Conservation (phyloP, 306 rosid species). For the Vigna radiata region DNA sequence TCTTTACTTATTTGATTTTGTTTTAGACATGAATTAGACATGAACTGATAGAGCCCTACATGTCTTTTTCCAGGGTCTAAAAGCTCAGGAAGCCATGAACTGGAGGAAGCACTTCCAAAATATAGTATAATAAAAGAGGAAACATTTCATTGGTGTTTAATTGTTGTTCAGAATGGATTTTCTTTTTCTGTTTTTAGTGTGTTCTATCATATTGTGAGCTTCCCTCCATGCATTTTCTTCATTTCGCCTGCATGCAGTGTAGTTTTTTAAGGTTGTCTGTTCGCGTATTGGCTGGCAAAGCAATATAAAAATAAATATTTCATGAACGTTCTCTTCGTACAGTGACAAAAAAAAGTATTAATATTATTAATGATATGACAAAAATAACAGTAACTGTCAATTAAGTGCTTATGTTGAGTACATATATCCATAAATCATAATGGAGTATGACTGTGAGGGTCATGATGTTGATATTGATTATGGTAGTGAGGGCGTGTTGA, state of each 20-base stretch:
- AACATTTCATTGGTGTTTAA: constrained; percentile 20
- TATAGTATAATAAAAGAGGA: constrained; percentile 1
- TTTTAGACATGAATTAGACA: not conserved
- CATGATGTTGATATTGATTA: no score
- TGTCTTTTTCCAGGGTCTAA: constrained; percentile 32
- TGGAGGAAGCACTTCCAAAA: not conserved
- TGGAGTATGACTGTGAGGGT: no score
- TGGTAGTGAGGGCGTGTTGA: no score
- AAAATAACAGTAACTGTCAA: no score
- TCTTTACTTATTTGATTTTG: no score
- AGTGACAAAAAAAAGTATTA: no score
- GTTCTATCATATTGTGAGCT: constrained; percentile 7
- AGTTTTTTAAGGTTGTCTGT: not conserved
- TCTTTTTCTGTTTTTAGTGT: not conserved
- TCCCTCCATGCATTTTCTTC: not conserved
- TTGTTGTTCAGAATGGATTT: constrained; percentile 21
- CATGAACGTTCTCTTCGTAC: no score
- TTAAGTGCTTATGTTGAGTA: no score
- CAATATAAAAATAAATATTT: not conserved
- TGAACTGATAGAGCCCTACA: constrained; percentile 1
- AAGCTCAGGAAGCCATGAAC: constrained; percentile 19
- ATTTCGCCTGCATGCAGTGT: constrained; percentile 25
- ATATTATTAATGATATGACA: no score
- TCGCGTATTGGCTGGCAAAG: not conserved
- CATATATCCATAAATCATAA: no score